A percentile compares a stretch with the other conserved stretches of the same genome.
Evolutionary conservation across 192 early-diverging fungal species (phyloP).

Genomic region (Coemansia sp.): DNA sequence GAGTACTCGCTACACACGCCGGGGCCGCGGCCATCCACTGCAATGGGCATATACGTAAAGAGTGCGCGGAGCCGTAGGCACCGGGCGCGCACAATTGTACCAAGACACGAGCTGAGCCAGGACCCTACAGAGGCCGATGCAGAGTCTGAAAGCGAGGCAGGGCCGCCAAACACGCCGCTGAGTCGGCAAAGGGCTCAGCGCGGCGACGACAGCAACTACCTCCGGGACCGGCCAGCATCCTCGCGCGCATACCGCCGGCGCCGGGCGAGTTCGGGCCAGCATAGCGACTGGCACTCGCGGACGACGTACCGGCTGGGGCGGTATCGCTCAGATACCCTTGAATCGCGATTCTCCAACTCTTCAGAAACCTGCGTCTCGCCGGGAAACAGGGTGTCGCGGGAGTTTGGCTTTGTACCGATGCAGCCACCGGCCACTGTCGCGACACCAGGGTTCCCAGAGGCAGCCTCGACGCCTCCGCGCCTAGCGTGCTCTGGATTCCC

Average conservation of each 20-base stretch:
- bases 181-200: not conserved
- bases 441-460: not conserved
- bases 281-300: slow-evolving; percentile 1
- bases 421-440: not conserved
- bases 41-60: not conserved
- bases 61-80: slow-evolving; percentile 2
- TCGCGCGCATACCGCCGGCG: not conserved
- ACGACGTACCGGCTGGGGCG: not conserved
- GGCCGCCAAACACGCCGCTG: not conserved
- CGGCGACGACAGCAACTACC: not conserved
- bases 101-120: not conserved
- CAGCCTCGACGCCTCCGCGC: not conserved
- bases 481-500: not conserved
- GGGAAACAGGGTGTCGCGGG: slow-evolving; percentile 10
- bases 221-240: not conserved
- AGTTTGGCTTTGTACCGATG: slow-evolving; percentile 2
- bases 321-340: slow-evolving; percentile 24
- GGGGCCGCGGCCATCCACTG: not conserved
- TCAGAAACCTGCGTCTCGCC: slow-evolving; percentile 43
- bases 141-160: slow-evolving; percentile 34
- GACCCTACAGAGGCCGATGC: slow-evolving; percentile 37
- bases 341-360: slow-evolving; percentile 33
- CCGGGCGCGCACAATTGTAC: not conserved
- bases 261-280: slow-evolving; percentile 7
- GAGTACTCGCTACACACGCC: slow-evolving; percentile 1